A percentile compares a stretch with the other conserved stretches of the same genome.
Conservation (phyloP, 2,329 filamentous ascomycete genomes). For the Fusarium scirpi region DNA sequence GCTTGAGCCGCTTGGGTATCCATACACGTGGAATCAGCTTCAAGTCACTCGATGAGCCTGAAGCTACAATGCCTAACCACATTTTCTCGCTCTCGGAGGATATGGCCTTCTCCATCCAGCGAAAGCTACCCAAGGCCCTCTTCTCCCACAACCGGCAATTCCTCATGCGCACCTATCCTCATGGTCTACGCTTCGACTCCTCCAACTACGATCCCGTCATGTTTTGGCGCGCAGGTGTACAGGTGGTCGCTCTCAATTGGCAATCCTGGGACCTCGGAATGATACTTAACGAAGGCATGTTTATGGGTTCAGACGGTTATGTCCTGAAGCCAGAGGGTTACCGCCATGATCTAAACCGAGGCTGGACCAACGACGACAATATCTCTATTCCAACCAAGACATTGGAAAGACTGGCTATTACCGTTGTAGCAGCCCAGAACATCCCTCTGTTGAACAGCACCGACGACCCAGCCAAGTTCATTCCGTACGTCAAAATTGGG, state of each 20-base stretch:
- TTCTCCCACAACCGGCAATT: constrained; percentile 87
- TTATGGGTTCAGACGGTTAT: constrained; percentile 85
- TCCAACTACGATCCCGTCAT: constrained; percentile 92
- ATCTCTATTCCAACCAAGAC: neutral
- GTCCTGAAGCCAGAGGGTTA: constrained; percentile 84
- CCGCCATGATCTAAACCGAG: rapidly evolving
- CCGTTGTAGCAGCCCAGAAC: constrained; percentile 12
- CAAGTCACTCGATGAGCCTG: constrained; percentile 3
- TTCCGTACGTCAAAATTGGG: constrained; percentile 12
- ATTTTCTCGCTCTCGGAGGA: constrained; percentile 92
- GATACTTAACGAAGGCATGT: constrained; percentile 98
- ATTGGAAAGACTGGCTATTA: neutral
- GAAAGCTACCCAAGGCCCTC: constrained; percentile 75
- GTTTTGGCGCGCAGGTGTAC: constrained; percentile 92
- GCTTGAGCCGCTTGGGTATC: constrained; percentile 11
- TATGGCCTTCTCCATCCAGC: constrained; percentile 69
- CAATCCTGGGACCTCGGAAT: constrained; percentile 93
- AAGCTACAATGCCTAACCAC: constrained; percentile 68
- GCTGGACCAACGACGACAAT: neutral
- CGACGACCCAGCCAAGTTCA: constrained; percentile 8
- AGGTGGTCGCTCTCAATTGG: constrained; percentile 98
- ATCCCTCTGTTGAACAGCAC: neutral
- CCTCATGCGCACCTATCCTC: constrained; percentile 92
- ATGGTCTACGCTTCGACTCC: constrained; percentile 79
- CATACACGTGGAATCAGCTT: constrained; percentile 17